Conservation (phyloP, 1,284 basidiomycete species). For the Moesziomyces sp. region DNA sequence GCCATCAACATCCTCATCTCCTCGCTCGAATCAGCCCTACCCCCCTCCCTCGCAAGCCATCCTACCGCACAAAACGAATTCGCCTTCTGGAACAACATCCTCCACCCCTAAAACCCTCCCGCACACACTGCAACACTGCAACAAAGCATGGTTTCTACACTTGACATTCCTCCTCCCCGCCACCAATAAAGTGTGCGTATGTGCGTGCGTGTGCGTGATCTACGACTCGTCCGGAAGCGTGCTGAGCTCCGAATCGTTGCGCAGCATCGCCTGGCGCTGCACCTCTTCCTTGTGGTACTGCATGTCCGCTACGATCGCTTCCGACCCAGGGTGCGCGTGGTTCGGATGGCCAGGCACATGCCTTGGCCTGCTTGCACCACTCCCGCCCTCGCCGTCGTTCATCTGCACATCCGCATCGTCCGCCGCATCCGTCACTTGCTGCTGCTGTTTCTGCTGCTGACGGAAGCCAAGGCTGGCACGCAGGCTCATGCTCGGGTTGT, state of each 20-base stretch:
- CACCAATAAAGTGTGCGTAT: no score
- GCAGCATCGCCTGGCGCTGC: conserved; percentile 52
- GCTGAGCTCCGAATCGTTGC: conserved; percentile 36
- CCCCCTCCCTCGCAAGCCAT: conserved; percentile 5
- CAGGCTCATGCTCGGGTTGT: conserved; percentile 43
- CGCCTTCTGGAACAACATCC: conserved; percentile 33
- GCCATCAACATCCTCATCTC: conserved; percentile 2
- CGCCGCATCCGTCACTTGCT: not conserved
- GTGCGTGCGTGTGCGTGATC: not conserved
- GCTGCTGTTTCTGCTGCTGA: conserved; percentile 28
- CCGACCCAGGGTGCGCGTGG: conserved; percentile 52
- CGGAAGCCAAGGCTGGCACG: conserved; percentile 28
- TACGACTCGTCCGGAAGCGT: conserved; percentile 32
- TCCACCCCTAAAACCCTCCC: not conserved
- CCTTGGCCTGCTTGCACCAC: conserved; percentile 5
- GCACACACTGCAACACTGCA: not conserved
- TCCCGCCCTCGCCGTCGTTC: not conserved
- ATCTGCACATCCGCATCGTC: not conserved
- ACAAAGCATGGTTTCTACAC: not conserved
- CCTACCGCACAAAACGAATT: conserved; percentile 42
- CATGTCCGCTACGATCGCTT: conserved; percentile 53
- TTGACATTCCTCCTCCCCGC: no score
- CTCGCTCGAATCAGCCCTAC: conserved; percentile 3
- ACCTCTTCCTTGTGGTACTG: conserved; percentile 55
- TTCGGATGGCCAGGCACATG: conserved; percentile 43